Evolutionary conservation across 2,329 filamentous ascomycete genomes (phyloP).

Genomic region (Blastomyces parvus): DNA sequence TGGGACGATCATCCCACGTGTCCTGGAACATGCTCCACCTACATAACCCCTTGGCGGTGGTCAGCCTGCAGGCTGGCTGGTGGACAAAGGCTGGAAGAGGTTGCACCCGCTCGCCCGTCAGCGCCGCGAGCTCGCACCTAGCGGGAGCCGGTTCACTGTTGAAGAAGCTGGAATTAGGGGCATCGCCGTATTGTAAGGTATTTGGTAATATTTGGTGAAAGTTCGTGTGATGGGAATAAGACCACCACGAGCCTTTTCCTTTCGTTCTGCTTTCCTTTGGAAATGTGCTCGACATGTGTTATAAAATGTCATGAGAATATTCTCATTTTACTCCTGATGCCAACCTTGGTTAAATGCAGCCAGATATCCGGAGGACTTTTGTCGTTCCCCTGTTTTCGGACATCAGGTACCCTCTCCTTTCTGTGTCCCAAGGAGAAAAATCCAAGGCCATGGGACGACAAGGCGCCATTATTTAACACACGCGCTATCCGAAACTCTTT

Average conservation of each 20-base stretch:
- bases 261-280: no score
- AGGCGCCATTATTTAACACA: not conserved
- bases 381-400: no score
- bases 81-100: not conserved
- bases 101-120: constrained; percentile 4
- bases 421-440: not conserved
- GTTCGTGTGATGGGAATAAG: not conserved
- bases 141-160: not conserved
- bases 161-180: not conserved
- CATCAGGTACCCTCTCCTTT: not conserved
- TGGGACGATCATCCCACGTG: constrained; percentile 9
- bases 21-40: not conserved
- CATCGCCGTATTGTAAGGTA: not conserved
- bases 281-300: no score
- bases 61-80: not conserved
- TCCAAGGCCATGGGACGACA: not conserved
- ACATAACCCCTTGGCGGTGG: not conserved
- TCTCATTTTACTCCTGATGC: no score
- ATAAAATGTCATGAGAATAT: no score
- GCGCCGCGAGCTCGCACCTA: not conserved
- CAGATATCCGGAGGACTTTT: no score
- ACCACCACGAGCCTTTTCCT: no score
- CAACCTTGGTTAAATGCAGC: no score
- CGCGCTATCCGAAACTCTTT: not conserved
- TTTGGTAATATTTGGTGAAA: not conserved